Evolutionary conservation across 2,329 filamentous ascomycete species (phyloP).

Genomic region (Capronia epimyces): DNA sequence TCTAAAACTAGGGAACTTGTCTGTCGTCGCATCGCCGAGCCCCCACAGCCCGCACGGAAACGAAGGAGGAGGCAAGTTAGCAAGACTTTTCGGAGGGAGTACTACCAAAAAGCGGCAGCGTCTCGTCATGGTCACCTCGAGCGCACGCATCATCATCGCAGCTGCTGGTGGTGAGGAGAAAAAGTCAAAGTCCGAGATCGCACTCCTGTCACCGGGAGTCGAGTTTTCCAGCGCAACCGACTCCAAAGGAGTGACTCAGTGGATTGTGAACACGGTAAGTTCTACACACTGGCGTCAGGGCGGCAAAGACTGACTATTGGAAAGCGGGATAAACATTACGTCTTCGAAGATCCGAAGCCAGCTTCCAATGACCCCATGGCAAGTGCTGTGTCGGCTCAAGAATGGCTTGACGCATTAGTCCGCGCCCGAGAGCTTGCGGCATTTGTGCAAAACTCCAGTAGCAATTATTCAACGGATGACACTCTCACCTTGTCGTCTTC

Average conservation of each 20-base stretch:
- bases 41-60: conserved; percentile 68
- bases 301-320: conserved; percentile 30
- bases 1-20: conserved; percentile 83
- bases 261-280: conserved; percentile 90
- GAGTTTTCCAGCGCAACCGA: conserved; percentile 76
- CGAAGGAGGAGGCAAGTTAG: conserved; percentile 65
- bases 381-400: conserved; percentile 66
- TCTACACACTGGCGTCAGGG: conserved; percentile 4
- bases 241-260: conserved; percentile 78
- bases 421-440: conserved; percentile 78
- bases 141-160: conserved; percentile 80
- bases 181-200: conserved; percentile 85
- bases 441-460: conserved; percentile 57
- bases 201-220: conserved; percentile 69
- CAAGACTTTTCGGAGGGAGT: conserved; percentile 86
- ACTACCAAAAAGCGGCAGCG: conserved; percentile 89
- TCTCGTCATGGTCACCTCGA: conserved; percentile 90
- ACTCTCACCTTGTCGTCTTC: conserved; percentile 65
- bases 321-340: conserved; percentile 81
- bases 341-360: conserved; percentile 87
- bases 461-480: conserved; percentile 62
- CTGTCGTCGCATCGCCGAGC: conserved; percentile 73
- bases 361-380: conserved; percentile 58
- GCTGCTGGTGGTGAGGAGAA: conserved; percentile 93
- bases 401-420: conserved; percentile 88